Evolutionary conservation across 495 filamentous ascomycete genomes (phyloP).

Genomic region (Rhizodiscina lignyota): DNA sequence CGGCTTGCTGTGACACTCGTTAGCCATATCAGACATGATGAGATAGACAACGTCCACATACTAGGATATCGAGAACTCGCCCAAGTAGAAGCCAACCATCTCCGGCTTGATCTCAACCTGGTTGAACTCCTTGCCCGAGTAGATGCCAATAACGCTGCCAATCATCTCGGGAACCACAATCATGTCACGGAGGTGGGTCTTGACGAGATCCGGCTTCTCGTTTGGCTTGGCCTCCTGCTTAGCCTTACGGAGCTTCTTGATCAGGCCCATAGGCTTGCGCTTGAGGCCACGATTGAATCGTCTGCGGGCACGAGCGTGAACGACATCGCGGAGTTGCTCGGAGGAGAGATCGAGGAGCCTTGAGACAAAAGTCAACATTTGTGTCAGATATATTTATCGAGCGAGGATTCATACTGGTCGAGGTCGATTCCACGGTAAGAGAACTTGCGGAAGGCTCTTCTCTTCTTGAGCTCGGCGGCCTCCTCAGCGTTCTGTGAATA

Average conservation of each 20-base stretch:
- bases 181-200: conserved; percentile 98
- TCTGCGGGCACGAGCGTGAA: conserved; percentile 94
- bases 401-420: conserved; percentile 63
- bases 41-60: conserved; percentile 34
- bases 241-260: conserved; percentile 99
- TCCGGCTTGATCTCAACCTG: conserved; percentile 99
- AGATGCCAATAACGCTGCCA: conserved; percentile 92
- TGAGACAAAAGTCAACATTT: conserved; percentile 5
- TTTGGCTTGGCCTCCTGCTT: conserved; percentile 99
- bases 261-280: conserved; percentile 99
- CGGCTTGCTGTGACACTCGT: conserved; percentile 58
- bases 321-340: conserved; percentile 96
- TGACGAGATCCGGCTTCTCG: conserved; percentile 98
- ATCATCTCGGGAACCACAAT: conserved; percentile 99
- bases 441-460: conserved; percentile 99
- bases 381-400: conserved; percentile 5
- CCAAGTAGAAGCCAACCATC: conserved; percentile 99
- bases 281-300: conserved; percentile 99
- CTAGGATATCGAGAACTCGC: conserved; percentile 99
- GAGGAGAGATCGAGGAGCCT: conserved; percentile 96
- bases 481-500: conserved; percentile 70
- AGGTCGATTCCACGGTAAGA: conserved; percentile 98
- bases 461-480: conserved; percentile 97
- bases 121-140: conserved; percentile 99
- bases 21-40: conserved; percentile 9